These are phyloP conservation scores for Phlegmacium glaucopus DNA, from an alignment of 768 basidiomycete genomes.

Conservation along the genomic window DNA sequence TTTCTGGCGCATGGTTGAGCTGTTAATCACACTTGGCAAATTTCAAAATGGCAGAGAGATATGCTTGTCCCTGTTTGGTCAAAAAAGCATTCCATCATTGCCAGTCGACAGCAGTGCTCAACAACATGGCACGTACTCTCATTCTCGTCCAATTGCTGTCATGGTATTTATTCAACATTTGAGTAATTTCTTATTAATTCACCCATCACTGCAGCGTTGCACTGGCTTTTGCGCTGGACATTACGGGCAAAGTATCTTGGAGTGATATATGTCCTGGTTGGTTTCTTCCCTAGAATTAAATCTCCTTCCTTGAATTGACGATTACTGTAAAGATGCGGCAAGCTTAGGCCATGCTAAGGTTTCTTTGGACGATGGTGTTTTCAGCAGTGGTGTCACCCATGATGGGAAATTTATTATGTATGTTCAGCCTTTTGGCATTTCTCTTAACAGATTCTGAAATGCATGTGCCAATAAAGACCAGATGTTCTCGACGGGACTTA, in stretches of 20 bases:
- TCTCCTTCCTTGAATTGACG: conserved; percentile 3
- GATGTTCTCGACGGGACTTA: conserved; percentile 69
- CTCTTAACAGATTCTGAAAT: background rate
- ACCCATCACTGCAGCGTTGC: conserved; percentile 22
- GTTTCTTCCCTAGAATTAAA: conserved; percentile 14
- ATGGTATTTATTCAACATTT: conserved; percentile 19
- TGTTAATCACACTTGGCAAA: too few relatives aligned
- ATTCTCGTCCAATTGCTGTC: conserved; percentile 21
- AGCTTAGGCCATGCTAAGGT: conserved; percentile 56
- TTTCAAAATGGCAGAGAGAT: too few relatives aligned
- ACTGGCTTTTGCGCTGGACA: conserved; percentile 43
- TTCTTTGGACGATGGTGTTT: conserved; percentile 55
- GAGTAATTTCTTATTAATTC: background rate
- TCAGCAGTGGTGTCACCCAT: conserved; percentile 48
- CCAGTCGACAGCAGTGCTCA: too few relatives aligned
- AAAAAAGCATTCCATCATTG: too few relatives aligned
- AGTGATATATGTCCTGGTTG: conserved; percentile 67
- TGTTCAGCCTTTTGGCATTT: conserved; percentile 16
- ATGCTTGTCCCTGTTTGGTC: background rate
- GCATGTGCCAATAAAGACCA: conserved; percentile 38
- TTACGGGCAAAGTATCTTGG: conserved; percentile 65
- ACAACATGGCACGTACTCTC: conserved; percentile 13
- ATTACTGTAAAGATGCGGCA: conserved; percentile 23
- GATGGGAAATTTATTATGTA: conserved; percentile 71
- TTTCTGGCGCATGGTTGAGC: conserved; percentile 93